Evolutionary conservation across 345 rosid species (phyloP).

Genomic region (Draba incana): DNA sequence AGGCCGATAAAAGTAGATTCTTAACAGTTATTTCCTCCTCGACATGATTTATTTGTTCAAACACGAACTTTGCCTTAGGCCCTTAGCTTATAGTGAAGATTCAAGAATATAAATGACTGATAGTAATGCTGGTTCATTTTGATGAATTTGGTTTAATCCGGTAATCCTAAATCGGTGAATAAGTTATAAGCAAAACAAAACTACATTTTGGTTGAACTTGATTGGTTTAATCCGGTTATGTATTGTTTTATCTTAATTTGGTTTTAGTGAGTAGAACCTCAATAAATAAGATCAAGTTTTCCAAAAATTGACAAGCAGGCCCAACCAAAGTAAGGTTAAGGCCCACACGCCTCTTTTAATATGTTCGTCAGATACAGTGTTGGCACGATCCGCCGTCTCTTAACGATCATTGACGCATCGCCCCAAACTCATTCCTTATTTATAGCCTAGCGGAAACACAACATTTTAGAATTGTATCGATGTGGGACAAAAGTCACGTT

Average conservation of each 20-base stretch:
- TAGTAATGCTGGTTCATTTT: no score
- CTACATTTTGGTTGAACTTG: no score
- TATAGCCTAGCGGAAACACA: neutral
- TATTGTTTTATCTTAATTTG: neutral
- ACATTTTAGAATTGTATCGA: constrained; percentile 15
- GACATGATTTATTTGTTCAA: no score
- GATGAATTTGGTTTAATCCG: no score
- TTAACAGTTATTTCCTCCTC: no score
- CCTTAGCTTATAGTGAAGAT: no score
- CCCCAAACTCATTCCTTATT: constrained; percentile 7
- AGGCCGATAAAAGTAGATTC: no score
- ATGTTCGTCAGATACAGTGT: constrained; percentile 60
- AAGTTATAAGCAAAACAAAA: no score
- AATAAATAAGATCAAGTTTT: constrained; percentile 43
- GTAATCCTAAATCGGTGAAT: no score
- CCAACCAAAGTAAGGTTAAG: constrained; percentile 61
- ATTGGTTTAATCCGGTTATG: neutral
- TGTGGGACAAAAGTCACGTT: constrained; percentile 19
- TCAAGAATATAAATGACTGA: no score
- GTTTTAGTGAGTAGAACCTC: constrained; percentile 35
- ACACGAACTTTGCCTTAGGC: no score
- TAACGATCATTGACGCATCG: constrained; percentile 77
- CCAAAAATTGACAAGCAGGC: constrained; percentile 87
- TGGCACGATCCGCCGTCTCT: constrained; percentile 90
- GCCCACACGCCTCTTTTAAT: constrained; percentile 50